Evolutionary conservation across 2,329 filamentous ascomycete genomes (phyloP).

Genomic region (Aspergillus sp.): DNA sequence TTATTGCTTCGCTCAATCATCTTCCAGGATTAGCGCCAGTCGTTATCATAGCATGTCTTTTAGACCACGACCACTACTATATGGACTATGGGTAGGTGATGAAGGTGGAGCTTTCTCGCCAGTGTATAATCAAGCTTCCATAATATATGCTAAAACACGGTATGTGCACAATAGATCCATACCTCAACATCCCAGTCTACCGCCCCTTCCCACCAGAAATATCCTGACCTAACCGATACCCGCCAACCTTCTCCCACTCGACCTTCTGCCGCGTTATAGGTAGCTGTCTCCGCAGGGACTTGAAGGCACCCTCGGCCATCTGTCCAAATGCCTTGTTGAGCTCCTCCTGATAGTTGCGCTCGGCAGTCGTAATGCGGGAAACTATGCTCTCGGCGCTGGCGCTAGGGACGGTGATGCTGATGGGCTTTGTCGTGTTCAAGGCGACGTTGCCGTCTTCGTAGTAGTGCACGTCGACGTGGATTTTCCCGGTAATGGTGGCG

Average conservation of each 20-base stretch:
- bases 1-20: no score
- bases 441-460: constrained; percentile 99
- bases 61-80: no score
- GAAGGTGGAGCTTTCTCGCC: not conserved
- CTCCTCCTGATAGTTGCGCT: constrained; percentile 96
- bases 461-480: constrained; percentile 97
- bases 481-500: constrained; percentile 71
- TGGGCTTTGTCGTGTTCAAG: constrained; percentile 81
- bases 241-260: constrained; percentile 97
- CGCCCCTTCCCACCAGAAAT: constrained; percentile 68
- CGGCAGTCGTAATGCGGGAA: constrained; percentile 75
- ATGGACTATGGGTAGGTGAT: no score
- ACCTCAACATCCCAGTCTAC: constrained; percentile 7
- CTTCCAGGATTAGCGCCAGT: no score
- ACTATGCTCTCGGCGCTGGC: constrained; percentile 71
- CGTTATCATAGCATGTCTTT: no score
- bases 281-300: constrained; percentile 86
- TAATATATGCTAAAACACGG: not conserved
- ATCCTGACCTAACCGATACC: constrained; percentile 83
- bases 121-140: not conserved
- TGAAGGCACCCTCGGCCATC: constrained; percentile 93
- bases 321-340: constrained; percentile 87
- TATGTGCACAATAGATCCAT: not conserved
- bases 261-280: constrained; percentile 98
- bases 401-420: constrained; percentile 65